phyloP scores from a whole-genome alignment of 2,329 filamentous ascomycete genomes.

The Raffaelea albimanens region DNA sequence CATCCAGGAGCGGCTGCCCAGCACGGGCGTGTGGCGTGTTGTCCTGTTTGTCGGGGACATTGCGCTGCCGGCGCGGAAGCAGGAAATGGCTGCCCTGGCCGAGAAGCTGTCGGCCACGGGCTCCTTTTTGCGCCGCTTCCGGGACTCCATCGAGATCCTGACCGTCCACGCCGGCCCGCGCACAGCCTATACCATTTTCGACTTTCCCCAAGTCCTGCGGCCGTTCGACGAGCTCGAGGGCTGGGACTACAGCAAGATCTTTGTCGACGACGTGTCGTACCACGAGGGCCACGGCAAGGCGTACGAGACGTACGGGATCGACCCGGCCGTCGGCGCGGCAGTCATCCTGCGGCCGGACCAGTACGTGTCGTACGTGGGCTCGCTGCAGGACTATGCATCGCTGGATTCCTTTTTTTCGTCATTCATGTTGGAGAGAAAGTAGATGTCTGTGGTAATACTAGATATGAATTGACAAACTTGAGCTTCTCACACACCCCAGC shows the following conservation, averaged over 20 bases:
- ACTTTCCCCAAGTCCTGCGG: conserved; percentile 37
- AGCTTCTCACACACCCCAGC: no score
- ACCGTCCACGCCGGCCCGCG: conserved; percentile 47
- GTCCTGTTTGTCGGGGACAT: conserved; percentile 52
- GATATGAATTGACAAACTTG: no score
- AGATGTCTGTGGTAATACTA: no score
- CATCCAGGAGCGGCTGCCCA: conserved; percentile 43
- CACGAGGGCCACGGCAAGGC: conserved; percentile 46
- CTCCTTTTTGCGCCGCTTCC: conserved; percentile 8
- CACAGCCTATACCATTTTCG: conserved; percentile 33
- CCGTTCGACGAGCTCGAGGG: conserved; percentile 33
- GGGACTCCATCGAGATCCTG: conserved; percentile 40
- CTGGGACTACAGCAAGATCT: conserved; percentile 45
- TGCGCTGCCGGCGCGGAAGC: conserved; percentile 18
- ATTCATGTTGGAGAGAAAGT: background rate
- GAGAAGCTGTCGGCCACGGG: conserved; percentile 13
- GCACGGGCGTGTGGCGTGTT: conserved; percentile 47
- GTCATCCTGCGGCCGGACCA: conserved; percentile 42
- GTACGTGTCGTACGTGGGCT: conserved; percentile 7
- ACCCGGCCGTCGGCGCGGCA: conserved; percentile 32
- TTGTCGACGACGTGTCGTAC: conserved; percentile 44
- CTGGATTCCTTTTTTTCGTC: conserved; percentile 8
- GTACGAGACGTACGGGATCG: conserved; percentile 46
- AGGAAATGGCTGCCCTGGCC: conserved; percentile 15
- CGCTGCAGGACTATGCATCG: conserved; percentile 5